Evolutionary conservation across 148 eudicot genomes (phyloP).

Genomic region (Heliamphora exappendiculata): DNA sequence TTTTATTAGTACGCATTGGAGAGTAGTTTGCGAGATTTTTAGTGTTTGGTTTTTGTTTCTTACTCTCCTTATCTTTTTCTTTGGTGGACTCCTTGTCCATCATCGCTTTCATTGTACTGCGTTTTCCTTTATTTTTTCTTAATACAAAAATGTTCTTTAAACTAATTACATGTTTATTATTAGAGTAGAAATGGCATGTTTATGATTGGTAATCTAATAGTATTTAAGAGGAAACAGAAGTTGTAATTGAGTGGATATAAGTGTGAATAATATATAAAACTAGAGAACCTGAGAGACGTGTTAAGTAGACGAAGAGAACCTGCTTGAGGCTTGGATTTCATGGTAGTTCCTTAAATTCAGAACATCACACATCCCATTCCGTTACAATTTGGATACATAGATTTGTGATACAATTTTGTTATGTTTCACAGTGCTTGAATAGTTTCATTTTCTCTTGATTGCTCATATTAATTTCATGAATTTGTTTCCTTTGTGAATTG

Average conservation of each 20-base stretch:
- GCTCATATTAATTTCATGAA: not conserved
- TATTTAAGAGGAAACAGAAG: not conserved
- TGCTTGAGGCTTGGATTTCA: not conserved
- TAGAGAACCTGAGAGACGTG: not conserved
- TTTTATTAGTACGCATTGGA: too few species aligned
- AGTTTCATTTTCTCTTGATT: not conserved
- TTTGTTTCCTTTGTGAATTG: not conserved
- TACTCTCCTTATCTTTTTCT: too few species aligned
- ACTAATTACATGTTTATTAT: not conserved
- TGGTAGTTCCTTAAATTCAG: not conserved
- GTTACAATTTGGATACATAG: not conserved
- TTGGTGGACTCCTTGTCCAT: too few species aligned
- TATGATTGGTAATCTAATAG: not conserved
- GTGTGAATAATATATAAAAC: not conserved
- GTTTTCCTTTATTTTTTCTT: too few species aligned
- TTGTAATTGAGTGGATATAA: not conserved
- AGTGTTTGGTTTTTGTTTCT: too few species aligned
- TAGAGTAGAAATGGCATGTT: not conserved
- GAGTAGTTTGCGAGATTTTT: too few species aligned
- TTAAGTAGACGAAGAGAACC: constrained; percentile 5
- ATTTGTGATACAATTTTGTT: not conserved
- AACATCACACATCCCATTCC: not conserved
- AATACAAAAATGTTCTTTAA: not conserved
- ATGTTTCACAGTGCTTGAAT: too few species aligned
- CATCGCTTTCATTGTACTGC: too few species aligned